Percentiles rank a stretch among this genome's conserved stretches.
Conservation (phyloP, 768 basidiomycete genomes). For the Astraeus odoratus region DNA sequence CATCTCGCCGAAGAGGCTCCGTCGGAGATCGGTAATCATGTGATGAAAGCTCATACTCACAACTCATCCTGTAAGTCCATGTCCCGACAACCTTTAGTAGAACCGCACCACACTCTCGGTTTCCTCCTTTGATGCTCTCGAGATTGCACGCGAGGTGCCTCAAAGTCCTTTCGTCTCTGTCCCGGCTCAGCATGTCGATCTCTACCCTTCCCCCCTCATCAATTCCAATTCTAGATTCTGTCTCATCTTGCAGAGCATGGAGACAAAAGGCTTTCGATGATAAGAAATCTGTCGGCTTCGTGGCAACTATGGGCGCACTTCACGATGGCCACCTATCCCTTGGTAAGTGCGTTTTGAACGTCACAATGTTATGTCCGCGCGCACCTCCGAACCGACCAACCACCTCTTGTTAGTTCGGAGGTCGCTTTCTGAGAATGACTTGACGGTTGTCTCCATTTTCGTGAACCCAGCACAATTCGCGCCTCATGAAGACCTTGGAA, state of each 20-base stretch:
- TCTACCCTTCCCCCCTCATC: constrained; percentile 20
- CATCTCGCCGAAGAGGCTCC: too few species aligned
- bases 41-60: too few species aligned
- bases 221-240: constrained; percentile 50
- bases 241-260: constrained; percentile 68
- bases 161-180: too few species aligned
- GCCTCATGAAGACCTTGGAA: constrained; percentile 85
- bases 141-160: too few species aligned
- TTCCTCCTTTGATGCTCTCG: too few species aligned
- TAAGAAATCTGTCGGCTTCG: constrained; percentile 75
- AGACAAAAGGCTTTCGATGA: constrained; percentile 51
- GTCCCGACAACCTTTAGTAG: too few species aligned
- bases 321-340: constrained; percentile 91
- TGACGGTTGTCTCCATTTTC: constrained; percentile 91
- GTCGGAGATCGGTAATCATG: too few species aligned
- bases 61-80: too few species aligned
- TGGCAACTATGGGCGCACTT: constrained; percentile 96
- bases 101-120: too few species aligned
- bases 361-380: too few species aligned
- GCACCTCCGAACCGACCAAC: too few species aligned
- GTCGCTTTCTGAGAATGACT: constrained; percentile 71
- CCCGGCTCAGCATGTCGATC: too few species aligned
- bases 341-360: constrained; percentile 50
- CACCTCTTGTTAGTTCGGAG: constrained; percentile 73
- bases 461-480: constrained; percentile 98